These are phyloP conservation scores for Colletotrichum sp. DNA, from an alignment of 2,329 filamentous ascomycete species.

Conservation along the genomic window DNA sequence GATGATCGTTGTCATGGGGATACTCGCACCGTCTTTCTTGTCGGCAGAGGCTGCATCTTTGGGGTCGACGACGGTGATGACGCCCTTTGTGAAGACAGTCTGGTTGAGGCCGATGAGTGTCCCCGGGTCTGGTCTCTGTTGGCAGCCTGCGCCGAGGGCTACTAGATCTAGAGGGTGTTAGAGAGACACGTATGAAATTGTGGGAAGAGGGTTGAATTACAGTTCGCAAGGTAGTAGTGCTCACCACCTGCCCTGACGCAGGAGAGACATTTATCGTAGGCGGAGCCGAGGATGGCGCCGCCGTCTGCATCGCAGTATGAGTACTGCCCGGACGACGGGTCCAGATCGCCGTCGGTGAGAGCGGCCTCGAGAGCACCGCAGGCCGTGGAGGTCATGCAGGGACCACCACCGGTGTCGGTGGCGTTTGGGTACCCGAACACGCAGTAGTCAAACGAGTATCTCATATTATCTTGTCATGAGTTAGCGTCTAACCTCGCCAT, in stretches of 20 bases:
- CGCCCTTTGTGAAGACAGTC: conserved; percentile 47
- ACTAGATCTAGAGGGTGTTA: conserved; percentile 45
- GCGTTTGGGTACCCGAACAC: conserved; percentile 58
- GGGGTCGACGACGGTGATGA: conserved; percentile 38
- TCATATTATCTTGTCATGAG: conserved; percentile 53
- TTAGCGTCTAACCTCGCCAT: background rate
- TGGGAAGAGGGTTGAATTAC: conserved; percentile 36
- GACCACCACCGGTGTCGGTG: conserved; percentile 46
- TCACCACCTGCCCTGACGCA: conserved; percentile 50
- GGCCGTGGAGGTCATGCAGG: conserved; percentile 56
- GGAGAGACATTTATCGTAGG: conserved; percentile 45
- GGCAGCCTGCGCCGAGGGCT: conserved; percentile 57
- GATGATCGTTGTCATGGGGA: conserved; percentile 46
- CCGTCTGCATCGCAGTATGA: conserved; percentile 51
- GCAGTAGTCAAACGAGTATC: conserved; percentile 58
- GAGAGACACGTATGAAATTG: background rate
- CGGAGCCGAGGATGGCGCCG: conserved; percentile 35
- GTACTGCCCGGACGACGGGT: conserved; percentile 38
- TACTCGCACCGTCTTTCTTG: conserved; percentile 18
- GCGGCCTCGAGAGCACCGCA: conserved; percentile 50
- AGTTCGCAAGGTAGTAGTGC: conserved; percentile 54
- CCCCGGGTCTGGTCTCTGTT: conserved; percentile 47
- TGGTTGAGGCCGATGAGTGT: conserved; percentile 44
- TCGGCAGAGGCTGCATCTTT: conserved; percentile 6
- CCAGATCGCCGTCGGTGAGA: conserved; percentile 44